Conservation (phyloP, 257 asterid species). For the Scutellaria galericulata region DNA sequence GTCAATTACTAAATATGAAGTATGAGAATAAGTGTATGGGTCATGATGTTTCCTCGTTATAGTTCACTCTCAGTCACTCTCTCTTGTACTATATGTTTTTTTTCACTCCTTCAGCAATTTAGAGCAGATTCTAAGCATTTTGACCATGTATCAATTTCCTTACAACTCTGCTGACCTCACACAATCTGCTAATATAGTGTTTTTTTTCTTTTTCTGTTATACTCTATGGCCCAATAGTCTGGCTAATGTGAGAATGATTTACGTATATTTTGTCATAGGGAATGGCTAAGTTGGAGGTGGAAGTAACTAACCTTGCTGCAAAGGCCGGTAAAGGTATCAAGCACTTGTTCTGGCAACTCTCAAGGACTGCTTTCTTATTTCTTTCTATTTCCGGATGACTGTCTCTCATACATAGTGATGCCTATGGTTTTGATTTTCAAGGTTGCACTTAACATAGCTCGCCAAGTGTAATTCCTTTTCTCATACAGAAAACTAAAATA, state of each 20-base stretch:
- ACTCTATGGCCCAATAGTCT: conserved; percentile 12
- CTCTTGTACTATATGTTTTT: conserved; percentile 27
- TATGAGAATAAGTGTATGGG: conserved; percentile 6
- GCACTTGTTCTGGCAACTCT: conserved; percentile 31
- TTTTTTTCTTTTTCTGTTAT: conserved; percentile 1
- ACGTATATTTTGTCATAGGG: conserved; percentile 57
- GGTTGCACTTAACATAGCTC: conserved; percentile 30
- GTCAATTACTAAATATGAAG: background rate
- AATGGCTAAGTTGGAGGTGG: conserved; percentile 92
- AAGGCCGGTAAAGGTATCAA: conserved; percentile 97
- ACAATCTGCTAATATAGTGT: conserved; percentile 16
- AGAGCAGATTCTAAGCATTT: conserved; percentile 22
- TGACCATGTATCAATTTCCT: conserved; percentile 4
- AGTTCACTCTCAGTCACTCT: conserved; percentile 18
- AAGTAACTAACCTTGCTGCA: conserved; percentile 98
- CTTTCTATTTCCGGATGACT: conserved; percentile 24
- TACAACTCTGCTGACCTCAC: conserved; percentile 5
- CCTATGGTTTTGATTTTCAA: conserved; percentile 17
- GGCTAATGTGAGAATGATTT: conserved; percentile 18
- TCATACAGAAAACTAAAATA: conserved; percentile 18
- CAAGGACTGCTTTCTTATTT: conserved; percentile 22
- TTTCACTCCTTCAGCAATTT: conserved; percentile 20
- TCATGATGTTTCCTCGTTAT: conserved; percentile 19
- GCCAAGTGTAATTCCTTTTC: conserved; percentile 2
- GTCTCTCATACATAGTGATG: conserved; percentile 19